These are phyloP conservation scores for Hanseniaspora thailandica DNA, from an alignment of 805 yeast species.

Conservation along the genomic window DNA sequence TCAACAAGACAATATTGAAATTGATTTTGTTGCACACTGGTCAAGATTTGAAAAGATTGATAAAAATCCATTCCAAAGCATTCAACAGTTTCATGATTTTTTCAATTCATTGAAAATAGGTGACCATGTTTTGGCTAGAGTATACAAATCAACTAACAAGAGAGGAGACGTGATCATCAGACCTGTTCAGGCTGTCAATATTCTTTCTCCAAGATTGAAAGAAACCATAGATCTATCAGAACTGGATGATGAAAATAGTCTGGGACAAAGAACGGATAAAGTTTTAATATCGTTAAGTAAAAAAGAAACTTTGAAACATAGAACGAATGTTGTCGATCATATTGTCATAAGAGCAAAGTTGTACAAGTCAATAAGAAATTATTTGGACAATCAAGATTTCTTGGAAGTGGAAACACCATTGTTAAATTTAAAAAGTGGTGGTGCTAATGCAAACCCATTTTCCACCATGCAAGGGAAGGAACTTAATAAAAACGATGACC, in stretches of 20 bases:
- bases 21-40: constrained; percentile 13
- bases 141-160: constrained; percentile 4
- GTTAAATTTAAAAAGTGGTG: constrained; percentile 58
- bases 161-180: constrained; percentile 1
- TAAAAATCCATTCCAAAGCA: not conserved
- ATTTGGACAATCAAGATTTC: constrained; percentile 44
- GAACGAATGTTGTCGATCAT: not conserved
- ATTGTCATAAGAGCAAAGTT: constrained; percentile 27
- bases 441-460: constrained; percentile 91
- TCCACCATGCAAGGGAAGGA: constrained; percentile 35
- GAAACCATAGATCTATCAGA: not conserved
- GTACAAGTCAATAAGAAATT: constrained; percentile 44
- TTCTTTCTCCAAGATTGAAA: constrained; percentile 7
- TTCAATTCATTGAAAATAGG: constrained; percentile 8
- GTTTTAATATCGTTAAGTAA: constrained; percentile 1
- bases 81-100: constrained; percentile 2
- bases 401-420: constrained; percentile 86
- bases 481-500: constrained; percentile 21
- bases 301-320: constrained; percentile 5
- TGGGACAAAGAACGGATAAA: not conserved
- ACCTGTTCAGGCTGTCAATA: not conserved
- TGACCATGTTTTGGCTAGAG: not conserved
- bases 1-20: constrained; percentile 11
- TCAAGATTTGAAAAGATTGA: not conserved
- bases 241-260: not conserved